phyloP scores from a whole-genome alignment of 257 asterid species.

The Petunia axillaris region DNA sequence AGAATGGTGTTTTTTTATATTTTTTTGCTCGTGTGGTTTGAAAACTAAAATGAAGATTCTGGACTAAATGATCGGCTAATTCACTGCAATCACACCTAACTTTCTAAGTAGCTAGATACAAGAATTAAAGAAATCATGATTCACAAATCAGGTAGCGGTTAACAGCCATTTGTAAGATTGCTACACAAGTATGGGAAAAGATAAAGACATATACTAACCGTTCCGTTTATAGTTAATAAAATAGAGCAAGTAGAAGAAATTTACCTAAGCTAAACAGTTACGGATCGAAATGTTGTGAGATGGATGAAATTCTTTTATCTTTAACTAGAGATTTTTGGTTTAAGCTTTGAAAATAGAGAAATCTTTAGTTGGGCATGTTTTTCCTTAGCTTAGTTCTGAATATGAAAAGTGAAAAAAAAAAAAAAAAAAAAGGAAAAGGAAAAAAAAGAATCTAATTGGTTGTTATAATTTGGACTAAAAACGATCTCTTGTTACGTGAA shows the following conservation, averaged over 20 bases:
- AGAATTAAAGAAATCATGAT: not conserved
- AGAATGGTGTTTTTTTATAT: not conserved
- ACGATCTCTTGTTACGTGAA: not conserved
- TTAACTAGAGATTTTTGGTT: too few species aligned
- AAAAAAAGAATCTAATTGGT: too few species aligned
- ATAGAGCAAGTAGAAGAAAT: not conserved
- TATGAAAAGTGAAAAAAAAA: too few species aligned
- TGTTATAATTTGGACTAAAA: not conserved
- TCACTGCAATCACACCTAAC: not conserved
- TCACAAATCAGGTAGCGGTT: not conserved
- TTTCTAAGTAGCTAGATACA: not conserved
- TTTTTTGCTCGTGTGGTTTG: not conserved
- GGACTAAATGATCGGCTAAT: not conserved
- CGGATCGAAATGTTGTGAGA: too few species aligned
- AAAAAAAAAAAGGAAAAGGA: too few species aligned
- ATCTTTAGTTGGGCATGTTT: too few species aligned
- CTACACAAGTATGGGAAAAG: not conserved
- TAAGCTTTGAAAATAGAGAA: too few species aligned
- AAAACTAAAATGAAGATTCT: not conserved
- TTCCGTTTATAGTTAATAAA: not conserved
- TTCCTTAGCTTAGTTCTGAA: too few species aligned
- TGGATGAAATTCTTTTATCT: too few species aligned
- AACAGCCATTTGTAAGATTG: constrained; percentile 20
- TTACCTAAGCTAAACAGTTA: not conserved
- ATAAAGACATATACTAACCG: not conserved